Base-by-base conservation (phyloP, 2,329 filamentous ascomycete genomes). In the Hyphodiscus sp. region DNA sequence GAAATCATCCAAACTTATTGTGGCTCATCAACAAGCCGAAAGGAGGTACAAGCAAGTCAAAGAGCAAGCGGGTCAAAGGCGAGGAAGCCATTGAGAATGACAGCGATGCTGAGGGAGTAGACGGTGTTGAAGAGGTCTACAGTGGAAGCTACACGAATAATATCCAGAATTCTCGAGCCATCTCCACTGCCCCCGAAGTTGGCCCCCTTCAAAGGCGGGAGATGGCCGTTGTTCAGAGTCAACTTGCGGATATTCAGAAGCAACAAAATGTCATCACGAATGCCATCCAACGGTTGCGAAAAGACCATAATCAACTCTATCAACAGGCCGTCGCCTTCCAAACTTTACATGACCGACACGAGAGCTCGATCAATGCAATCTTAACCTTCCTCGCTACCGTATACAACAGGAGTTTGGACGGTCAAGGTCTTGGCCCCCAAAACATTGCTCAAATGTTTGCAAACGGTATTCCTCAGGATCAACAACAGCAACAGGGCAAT, bases 351-450 rank as follows among this genome's bases (percentile, higher is more conserved):
- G 91, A 92, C 62, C 85, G 94, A n/a, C 94, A 99, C 66, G 94
- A 99, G 68, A 96, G 92, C 68, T 96, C 92, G 0, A 97, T 99
- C 71, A 97, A 96, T 66, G 92, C 92, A n/a, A 97, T 99, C 58
- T 79, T 99, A 43, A 95, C 91, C 48, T 97, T 99, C 70, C 79
- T 99, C 19, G 94, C 92, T 45, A 97, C 95, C 13, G 92, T 99
- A 43, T 99, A 97, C 72, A 87, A 95, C 58, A 87, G 95, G 65
- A 95, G 90, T 58, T 74, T 99, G 48, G 91, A 96, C 67, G 89
- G 91, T 38, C 87, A 92, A 63, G 85, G 84, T 30, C 80, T 81
- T 18, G 33, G 33, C 11, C 77, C 82, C 1, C 83, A 89, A 65
- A 92, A 89, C 56, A 80, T 97, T 43, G 84, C 87, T 52, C 91